phyloP scores from a whole-genome alignment of 108 stramenopile genomes.

The Pinguiococcus pyrenoidosus region DNA sequence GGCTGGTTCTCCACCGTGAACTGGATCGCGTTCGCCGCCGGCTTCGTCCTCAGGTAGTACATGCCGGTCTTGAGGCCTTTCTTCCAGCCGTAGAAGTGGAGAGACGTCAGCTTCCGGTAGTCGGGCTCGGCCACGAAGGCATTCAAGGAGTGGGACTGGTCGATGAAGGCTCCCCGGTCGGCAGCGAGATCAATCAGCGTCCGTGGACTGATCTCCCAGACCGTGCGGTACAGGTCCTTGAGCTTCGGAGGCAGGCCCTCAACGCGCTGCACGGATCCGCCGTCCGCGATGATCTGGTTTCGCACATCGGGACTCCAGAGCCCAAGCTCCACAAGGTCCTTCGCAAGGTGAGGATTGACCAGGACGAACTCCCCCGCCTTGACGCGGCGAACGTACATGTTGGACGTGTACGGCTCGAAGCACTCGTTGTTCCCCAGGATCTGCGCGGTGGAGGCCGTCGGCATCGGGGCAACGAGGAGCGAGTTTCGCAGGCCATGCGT shows the following conservation, averaged over 20 bases:
- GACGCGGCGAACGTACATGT: slow-evolving; percentile 97
- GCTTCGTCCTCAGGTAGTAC: slow-evolving; percentile 61
- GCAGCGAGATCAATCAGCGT: slow-evolving; percentile 94
- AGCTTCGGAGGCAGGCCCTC: slow-evolving; percentile 73
- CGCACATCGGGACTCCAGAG: slow-evolving; percentile 91
- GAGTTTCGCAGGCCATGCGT: slow-evolving; percentile 91
- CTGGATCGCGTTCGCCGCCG: slow-evolving; percentile 53
- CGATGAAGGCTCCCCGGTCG: slow-evolving; percentile 94
- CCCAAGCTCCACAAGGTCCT: slow-evolving; percentile 78
- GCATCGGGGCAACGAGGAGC: slow-evolving; percentile 95
- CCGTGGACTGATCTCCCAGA: slow-evolving; percentile 96
- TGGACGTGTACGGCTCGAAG: slow-evolving; percentile 97
- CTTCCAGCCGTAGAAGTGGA: slow-evolving; percentile 99
- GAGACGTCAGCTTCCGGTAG: slow-evolving; percentile 68
- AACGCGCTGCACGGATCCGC: slow-evolving; percentile 86
- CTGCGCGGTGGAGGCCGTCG: slow-evolving; percentile 98
- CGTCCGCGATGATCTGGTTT: slow-evolving; percentile 90
- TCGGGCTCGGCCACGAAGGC: slow-evolving; percentile 15
- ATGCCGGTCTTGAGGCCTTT: slow-evolving; percentile 96
- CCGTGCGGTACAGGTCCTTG: slow-evolving; percentile 93
- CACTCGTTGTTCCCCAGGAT: slow-evolving; percentile 97
- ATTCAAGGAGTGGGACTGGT: slow-evolving; percentile 75
- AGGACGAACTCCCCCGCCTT: slow-evolving; percentile 97
- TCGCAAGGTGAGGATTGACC: slow-evolving; percentile 94
- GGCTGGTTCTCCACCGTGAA: slow-evolving; percentile 99